Evolutionary conservation across 163 green algal genomes (phyloP), one percentile per base, ranked within the genome.

Genomic region (Smithsoniella earleae): DNA sequence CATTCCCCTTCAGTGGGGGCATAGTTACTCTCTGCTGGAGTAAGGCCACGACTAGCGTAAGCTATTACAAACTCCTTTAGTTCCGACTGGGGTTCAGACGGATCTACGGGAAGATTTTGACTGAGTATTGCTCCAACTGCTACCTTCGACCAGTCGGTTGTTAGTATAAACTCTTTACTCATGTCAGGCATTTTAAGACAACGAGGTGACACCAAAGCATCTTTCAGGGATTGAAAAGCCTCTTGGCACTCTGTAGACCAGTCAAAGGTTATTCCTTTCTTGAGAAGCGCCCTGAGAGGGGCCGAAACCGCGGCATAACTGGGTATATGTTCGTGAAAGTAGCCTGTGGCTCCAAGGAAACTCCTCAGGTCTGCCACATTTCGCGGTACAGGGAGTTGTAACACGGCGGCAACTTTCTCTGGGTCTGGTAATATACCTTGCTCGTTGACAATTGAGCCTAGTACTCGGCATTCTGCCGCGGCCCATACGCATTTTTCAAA

Each of bases 1-100:
- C 76, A 80, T 30, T 80, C 76, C 16, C 76, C 76, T 31, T 76
- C 76, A 27, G 76, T 80, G 62, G 76, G 46, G 18, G 69, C 76
- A 75, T 80, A 80, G 36, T 80, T 65, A 8, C 44, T 54, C 66
- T 80, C 76, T 62, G 55, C 74, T 16, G 66, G 20, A 16, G 52
- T 80, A 4, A 80, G 66, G 2, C 36, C 18, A 25, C 66, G 31
- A 22, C 52, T 66, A 52, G 66, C 28, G 74, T 74, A 79, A n/a
- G 65, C 75, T 34, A 76, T 66, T 2, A 66, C 55, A 37, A 43
- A 66, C 13, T 66, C 55, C 43, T 34, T 31, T 3, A 45, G 30
- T 8, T 30, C 55, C 6, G 55, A 66, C 3, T 34, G 33, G 43
- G 66, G 74, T 36, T 66, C 74, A 2, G 64, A 37, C 6, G 20